Conservation (phyloP, 148 eudicot species). For the Polygonum aviculare region DNA sequence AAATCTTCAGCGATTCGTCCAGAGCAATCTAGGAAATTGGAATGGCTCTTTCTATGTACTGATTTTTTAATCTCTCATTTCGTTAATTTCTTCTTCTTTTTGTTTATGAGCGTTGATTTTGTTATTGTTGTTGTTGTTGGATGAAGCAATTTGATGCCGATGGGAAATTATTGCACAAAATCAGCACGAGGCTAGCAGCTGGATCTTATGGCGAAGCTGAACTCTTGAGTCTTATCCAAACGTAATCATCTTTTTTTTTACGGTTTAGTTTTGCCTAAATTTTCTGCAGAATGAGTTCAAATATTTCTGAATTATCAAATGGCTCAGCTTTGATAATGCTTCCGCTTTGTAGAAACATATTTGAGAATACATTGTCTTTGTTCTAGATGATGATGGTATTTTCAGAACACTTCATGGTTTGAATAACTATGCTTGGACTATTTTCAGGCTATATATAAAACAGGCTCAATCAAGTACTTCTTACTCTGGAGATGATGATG, state of each 20-base stretch:
- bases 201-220: slow-evolving; percentile 82
- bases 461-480: slow-evolving; percentile 57
- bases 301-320: too few species aligned
- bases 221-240: slow-evolving; percentile 85
- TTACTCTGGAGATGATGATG: slow-evolving; percentile 35
- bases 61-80: background rate
- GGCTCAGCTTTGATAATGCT: background rate
- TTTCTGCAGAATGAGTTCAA: background rate
- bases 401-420: too few species aligned
- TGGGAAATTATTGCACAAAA: slow-evolving; percentile 61
- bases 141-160: slow-evolving; percentile 70
- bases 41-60: slow-evolving; percentile 63
- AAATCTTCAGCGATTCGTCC: slow-evolving; percentile 52
- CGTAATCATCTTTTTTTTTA: slow-evolving; percentile 31
- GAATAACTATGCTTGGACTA: background rate
- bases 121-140: background rate
- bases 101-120: background rate
- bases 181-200: slow-evolving; percentile 64
- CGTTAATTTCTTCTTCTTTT: background rate
- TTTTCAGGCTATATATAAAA: slow-evolving; percentile 70
- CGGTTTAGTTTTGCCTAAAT: background rate
- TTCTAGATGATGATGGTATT: too few species aligned
- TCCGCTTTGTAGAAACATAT: background rate
- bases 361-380: background rate
- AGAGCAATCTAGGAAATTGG: slow-evolving; percentile 71